A percentile compares a stretch with the other conserved stretches of the same genome.
Conservation (phyloP, 148 eudicot genomes). For the Camellia japonica region DNA sequence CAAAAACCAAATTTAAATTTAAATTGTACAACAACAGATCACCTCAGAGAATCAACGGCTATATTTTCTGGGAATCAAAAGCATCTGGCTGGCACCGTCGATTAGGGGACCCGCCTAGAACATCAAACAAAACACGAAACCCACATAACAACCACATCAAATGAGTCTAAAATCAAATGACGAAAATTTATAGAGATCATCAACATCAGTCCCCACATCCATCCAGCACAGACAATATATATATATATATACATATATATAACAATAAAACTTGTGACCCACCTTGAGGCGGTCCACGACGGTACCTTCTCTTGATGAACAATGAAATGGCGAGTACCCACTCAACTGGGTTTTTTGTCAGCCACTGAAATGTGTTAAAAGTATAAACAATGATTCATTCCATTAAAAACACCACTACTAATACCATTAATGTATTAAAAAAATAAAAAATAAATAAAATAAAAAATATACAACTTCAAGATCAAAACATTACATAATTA, state of each 20-base stretch:
- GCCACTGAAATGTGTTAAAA: not conserved
- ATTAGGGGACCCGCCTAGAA: not conserved
- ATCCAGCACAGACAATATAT: not conserved
- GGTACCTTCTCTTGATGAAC: slow-evolving; percentile 2
- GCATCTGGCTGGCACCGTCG: not conserved
- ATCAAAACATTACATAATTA: too few relatives aligned
- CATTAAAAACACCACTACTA: too few relatives aligned
- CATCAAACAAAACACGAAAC: not conserved
- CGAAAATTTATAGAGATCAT: not conserved
- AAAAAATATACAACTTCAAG: too few relatives aligned
- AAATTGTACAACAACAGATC: not conserved
- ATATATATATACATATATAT: not conserved
- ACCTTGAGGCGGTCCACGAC: not conserved
- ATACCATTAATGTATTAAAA: too few relatives aligned
- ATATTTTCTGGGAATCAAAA: not conserved
- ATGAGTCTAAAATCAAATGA: not conserved
- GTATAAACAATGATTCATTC: too few relatives aligned
- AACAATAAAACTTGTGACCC: not conserved
- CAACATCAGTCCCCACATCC: not conserved
- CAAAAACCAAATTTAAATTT: not conserved
- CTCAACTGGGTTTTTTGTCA: not conserved
- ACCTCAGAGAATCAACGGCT: not conserved
- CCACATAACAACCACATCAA: not conserved
- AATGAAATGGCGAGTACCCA: not conserved
- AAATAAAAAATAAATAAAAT: too few relatives aligned